These are phyloP conservation scores for Hyphopichia pseudoburtonii DNA, from an alignment of 1,139 yeast species.

Conservation along the genomic window DNA sequence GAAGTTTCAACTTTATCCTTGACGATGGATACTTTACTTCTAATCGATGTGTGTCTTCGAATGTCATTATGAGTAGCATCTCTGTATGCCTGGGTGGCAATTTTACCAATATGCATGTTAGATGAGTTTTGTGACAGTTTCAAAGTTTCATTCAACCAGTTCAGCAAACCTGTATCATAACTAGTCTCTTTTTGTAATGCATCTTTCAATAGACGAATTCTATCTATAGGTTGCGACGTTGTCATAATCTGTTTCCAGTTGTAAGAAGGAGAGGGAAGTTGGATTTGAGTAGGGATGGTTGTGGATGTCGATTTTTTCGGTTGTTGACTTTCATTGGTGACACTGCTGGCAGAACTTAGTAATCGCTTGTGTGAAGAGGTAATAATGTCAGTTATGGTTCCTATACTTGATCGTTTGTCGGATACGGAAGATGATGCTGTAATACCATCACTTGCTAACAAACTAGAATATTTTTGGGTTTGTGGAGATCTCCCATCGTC, in stretches of 20 bases:
- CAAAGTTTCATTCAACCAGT: constrained; percentile 47
- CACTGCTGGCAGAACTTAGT: constrained; percentile 1
- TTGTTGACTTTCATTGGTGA: constrained; percentile 3
- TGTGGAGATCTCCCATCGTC: background rate
- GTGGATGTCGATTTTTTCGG: constrained; percentile 9
- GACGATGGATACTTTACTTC: constrained; percentile 44
- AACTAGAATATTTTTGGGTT: constrained; percentile 13
- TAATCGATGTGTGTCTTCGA: constrained; percentile 41
- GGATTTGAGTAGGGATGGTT: no score
- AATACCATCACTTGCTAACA: constrained; percentile 2
- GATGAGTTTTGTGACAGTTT: constrained; percentile 34
- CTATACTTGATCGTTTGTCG: constrained; percentile 3
- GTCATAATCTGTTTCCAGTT: constrained; percentile 48
- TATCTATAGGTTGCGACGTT: constrained; percentile 41
- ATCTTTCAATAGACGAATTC: constrained; percentile 40
- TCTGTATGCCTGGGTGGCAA: constrained; percentile 48
- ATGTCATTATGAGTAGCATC: constrained; percentile 48
- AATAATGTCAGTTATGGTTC: constrained; percentile 1
- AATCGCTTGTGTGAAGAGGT: constrained; percentile 4
- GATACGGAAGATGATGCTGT: background rate
- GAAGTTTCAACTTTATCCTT: constrained; percentile 46
- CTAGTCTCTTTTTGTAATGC: constrained; percentile 42
- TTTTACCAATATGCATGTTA: constrained; percentile 43
- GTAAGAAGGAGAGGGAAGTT: constrained; percentile 18
- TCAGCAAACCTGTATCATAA: constrained; percentile 45